Evolutionary conservation across 305 asterid species (phyloP).

Genomic region (Caryopteris hybrid): DNA sequence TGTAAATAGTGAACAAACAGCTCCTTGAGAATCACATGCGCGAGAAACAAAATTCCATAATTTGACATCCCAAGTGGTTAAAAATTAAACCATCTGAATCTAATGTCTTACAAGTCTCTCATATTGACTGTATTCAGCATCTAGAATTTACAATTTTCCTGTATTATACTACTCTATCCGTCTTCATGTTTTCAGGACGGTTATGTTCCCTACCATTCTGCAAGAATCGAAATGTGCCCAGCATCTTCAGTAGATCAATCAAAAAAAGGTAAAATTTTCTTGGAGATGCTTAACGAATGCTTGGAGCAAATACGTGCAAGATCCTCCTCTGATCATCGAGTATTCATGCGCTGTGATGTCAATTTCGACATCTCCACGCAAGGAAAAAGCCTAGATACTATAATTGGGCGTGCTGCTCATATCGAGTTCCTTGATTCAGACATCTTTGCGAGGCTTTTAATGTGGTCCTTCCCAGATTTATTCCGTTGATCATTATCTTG

Average conservation of each 20-base stretch:
- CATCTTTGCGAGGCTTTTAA: constrained; percentile 62
- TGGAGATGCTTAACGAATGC: constrained; percentile 76
- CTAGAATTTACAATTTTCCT: no score
- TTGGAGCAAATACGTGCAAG: constrained; percentile 69
- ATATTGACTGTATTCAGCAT: no score
- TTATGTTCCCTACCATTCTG: constrained; percentile 85
- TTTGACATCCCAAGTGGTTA: neutral
- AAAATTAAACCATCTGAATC: no score
- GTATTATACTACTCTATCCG: neutral
- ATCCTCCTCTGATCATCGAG: constrained; percentile 55
- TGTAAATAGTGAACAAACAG: no score
- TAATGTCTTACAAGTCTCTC: no score
- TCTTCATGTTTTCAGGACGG: constrained; percentile 55
- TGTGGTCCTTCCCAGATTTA: constrained; percentile 83
- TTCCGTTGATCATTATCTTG: constrained; percentile 28
- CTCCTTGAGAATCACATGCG: no score
- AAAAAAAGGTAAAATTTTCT: constrained; percentile 57
- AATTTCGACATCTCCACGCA: constrained; percentile 60
- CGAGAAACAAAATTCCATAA: no score
- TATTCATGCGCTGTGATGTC: constrained; percentile 78
- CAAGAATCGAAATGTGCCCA: constrained; percentile 78
- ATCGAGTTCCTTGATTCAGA: constrained; percentile 82
- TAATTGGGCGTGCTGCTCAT: constrained; percentile 85
- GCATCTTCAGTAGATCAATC: constrained; percentile 77
- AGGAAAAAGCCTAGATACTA: constrained; percentile 69